Percentiles rank a stretch among this genome's conserved stretches.
Evolutionary conservation across 306 rosid species (phyloP).

Genomic region (Hylodesmum podocarpum): DNA sequence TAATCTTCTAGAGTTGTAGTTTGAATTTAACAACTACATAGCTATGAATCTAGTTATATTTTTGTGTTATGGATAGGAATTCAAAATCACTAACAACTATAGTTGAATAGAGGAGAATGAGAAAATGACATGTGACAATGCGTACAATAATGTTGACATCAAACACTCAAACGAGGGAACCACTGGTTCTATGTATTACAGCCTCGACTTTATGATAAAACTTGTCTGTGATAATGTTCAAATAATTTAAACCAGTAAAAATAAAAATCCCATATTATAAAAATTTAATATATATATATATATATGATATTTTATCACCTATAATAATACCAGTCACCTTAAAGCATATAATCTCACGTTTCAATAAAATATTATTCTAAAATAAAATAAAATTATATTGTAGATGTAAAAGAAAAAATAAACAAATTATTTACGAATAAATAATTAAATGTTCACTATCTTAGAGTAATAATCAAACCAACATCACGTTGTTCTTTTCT

Average conservation of each 20-base stretch:
- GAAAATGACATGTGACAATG: neutral
- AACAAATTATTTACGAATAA: neutral
- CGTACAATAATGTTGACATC: neutral
- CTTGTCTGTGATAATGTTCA: neutral
- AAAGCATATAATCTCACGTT: neutral
- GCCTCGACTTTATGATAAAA: neutral
- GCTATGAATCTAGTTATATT: neutral
- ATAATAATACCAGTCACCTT: neutral
- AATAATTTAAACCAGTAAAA: neutral
- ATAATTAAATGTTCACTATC: neutral
- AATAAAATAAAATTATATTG: neutral
- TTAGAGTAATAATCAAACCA: neutral
- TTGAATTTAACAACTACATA: neutral
- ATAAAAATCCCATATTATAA: neutral
- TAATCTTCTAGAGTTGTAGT: neutral
- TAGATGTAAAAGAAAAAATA: neutral
- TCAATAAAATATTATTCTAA: neutral
- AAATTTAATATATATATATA: neutral
- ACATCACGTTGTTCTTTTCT: neutral
- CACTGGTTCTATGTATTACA: neutral
- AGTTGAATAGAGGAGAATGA: neutral
- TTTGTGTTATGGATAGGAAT: neutral
- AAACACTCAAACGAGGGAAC: neutral
- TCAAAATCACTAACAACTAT: neutral
- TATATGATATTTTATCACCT: neutral